These are phyloP conservation scores for Pezicula carpinea DNA, from an alignment of 2,329 filamentous ascomycete genomes.

Conservation along the genomic window DNA sequence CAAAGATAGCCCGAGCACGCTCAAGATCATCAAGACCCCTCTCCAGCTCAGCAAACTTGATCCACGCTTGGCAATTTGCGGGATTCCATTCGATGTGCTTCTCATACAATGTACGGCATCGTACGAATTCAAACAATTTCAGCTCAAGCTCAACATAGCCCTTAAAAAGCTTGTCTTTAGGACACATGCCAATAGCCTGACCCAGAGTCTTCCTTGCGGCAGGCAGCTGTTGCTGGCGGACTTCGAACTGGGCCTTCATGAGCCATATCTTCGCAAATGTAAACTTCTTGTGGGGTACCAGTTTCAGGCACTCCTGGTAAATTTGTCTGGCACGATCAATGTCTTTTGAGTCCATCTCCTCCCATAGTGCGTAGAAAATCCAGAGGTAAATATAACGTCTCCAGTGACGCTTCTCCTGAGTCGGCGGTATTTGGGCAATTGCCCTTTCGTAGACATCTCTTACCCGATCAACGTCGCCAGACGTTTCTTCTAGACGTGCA, in stretches of 20 bases:
- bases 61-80: conserved; percentile 90
- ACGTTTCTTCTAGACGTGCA: conserved; percentile 80
- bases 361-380: conserved; percentile 95
- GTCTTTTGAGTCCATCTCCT: conserved; percentile 83
- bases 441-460: conserved; percentile 93
- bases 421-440: conserved; percentile 91
- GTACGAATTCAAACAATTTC: conserved; percentile 88
- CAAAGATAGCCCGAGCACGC: conserved; percentile 84
- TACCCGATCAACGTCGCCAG: conserved; percentile 76
- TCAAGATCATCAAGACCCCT: conserved; percentile 86
- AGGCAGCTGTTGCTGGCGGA: conserved; percentile 78
- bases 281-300: conserved; percentile 94
- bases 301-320: conserved; percentile 79
- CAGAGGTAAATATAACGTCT: conserved; percentile 95
- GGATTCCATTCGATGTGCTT: conserved; percentile 93
- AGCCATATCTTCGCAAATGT: conserved; percentile 98
- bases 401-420: conserved; percentile 96
- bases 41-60: conserved; percentile 91
- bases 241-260: conserved; percentile 86
- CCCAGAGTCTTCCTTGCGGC: conserved; percentile 85
- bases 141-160: conserved; percentile 91
- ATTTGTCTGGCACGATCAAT: conserved; percentile 77
- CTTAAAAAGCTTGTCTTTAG: conserved; percentile 92
- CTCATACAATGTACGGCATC: conserved; percentile 86
- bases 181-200: conserved; percentile 86